These are phyloP conservation scores for Geoglossum glabrum DNA, from an alignment of 495 filamentous ascomycete species.

Conservation along the genomic window DNA sequence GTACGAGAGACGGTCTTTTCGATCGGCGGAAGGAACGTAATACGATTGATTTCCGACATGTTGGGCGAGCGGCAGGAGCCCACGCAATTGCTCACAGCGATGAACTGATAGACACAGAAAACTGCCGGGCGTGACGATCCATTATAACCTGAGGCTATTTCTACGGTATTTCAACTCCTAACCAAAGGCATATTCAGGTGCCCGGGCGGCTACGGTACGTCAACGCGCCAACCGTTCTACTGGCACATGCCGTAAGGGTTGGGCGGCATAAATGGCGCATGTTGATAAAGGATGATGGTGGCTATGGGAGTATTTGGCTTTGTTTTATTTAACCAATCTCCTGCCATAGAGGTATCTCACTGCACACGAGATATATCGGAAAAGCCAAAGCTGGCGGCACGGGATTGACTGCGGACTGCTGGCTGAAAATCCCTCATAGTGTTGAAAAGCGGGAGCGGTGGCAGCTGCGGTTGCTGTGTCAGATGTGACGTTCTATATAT, in stretches of 20 bases:
- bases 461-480: not conserved
- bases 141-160: not conserved
- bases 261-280: constrained; percentile 1
- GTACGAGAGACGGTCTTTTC: not conserved
- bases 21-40: not conserved
- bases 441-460: not conserved
- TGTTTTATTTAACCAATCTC: not conserved
- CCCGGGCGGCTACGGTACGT: not conserved
- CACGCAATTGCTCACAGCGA: not conserved
- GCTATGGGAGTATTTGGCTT: not conserved
- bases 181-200: not conserved
- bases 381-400: not conserved
- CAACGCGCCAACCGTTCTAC: not conserved
- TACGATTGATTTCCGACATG: not conserved
- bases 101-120: not conserved
- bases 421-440: not conserved
- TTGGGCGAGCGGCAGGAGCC: not conserved
- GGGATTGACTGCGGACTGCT: not conserved
- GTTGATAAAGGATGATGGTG: not conserved
- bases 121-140: not conserved
- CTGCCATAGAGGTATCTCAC: too few species aligned
- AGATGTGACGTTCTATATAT: not conserved
- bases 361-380: too few species aligned
- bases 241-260: not conserved
- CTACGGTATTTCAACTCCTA: not conserved